Conservation (phyloP, 2,329 filamentous ascomycete species). For the Trichoderma lentiforme region DNA sequence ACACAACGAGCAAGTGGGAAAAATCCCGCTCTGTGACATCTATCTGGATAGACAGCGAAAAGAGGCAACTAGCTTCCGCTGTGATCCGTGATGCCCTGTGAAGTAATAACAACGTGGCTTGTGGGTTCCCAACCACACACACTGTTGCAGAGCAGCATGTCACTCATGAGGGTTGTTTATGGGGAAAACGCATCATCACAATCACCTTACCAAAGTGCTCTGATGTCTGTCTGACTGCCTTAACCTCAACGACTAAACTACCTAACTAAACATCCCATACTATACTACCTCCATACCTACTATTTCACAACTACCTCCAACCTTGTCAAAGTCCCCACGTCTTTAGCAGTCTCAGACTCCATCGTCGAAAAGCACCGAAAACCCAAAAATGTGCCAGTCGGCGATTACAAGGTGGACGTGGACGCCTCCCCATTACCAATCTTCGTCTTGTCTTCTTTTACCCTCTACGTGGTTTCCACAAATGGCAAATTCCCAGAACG, state of each 20-base stretch:
- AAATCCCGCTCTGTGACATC: background rate
- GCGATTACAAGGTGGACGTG: background rate
- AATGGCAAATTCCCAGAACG: background rate
- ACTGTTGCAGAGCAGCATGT: background rate
- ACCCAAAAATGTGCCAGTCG: background rate
- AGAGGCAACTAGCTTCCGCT: background rate
- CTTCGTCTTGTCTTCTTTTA: background rate
- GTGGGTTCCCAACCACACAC: conserved; percentile 3
- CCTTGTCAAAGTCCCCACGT: background rate
- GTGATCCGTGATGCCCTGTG: background rate
- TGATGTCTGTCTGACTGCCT: background rate
- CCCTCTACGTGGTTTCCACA: background rate
- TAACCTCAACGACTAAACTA: background rate
- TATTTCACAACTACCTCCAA: background rate
- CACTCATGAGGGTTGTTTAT: background rate
- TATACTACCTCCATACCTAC: no score
- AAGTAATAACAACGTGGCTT: conserved; percentile 5
- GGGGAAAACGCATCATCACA: background rate
- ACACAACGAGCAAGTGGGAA: background rate
- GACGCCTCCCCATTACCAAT: background rate
- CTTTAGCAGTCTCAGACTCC: background rate
- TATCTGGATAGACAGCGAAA: background rate
- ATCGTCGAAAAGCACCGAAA: background rate
- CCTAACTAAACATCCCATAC: no score
- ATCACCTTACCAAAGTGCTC: background rate